These are phyloP conservation scores for Diaporthe amygdali DNA, from an alignment of 2,329 filamentous ascomycete genomes.

Conservation along the genomic window DNA sequence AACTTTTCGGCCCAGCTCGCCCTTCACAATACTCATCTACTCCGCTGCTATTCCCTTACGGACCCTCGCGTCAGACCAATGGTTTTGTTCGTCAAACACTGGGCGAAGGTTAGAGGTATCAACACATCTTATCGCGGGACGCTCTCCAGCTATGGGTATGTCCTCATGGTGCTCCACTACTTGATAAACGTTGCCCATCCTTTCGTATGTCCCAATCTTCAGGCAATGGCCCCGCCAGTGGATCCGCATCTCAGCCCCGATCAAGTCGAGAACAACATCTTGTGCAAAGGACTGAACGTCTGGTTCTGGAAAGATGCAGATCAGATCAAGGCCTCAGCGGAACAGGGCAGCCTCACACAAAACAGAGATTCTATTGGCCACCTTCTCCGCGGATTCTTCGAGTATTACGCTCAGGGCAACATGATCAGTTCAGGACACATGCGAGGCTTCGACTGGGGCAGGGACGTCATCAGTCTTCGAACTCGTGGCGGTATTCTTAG, in stretches of 20 bases:
- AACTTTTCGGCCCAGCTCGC: constrained; percentile 88
- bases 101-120: constrained; percentile 85
- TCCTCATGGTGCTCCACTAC: constrained; percentile 91
- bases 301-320: constrained; percentile 80
- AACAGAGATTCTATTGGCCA: constrained; percentile 74
- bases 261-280: constrained; percentile 44
- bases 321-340: constrained; percentile 68
- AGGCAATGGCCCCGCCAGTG: constrained; percentile 57
- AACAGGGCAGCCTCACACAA: constrained; percentile 62
- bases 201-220: constrained; percentile 85
- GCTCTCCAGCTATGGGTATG: constrained; percentile 88
- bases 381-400: constrained; percentile 83
- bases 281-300: constrained; percentile 71
- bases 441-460: constrained; percentile 79
- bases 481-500: constrained; percentile 71
- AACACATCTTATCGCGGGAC: constrained; percentile 88
- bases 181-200: constrained; percentile 82
- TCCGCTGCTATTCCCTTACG: constrained; percentile 82
- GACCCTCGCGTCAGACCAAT: constrained; percentile 79
- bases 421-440: constrained; percentile 54
- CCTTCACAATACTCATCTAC: constrained; percentile 80
- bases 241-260: constrained; percentile 43
- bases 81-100: constrained; percentile 87
- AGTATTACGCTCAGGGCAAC: constrained; percentile 75
- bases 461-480: constrained; percentile 79